A percentile compares a stretch with the other conserved stretches of the same genome.
phyloP scores from a whole-genome alignment of 495 filamentous ascomycete species.

The Penicillium riverlandense region DNA sequence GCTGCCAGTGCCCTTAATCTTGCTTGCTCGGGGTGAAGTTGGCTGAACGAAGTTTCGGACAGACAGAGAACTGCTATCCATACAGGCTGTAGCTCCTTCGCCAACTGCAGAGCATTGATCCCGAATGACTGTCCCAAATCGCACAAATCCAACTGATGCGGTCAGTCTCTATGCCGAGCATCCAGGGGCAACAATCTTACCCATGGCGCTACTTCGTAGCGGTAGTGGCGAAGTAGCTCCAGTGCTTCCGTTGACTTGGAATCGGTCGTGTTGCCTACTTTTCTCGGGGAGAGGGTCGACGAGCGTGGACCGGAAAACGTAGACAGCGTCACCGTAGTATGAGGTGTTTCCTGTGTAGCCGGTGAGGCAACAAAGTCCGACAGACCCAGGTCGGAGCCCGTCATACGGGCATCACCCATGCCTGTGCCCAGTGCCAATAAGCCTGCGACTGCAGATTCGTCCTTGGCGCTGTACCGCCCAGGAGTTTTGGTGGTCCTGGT shows the following conservation, averaged over 20 bases:
- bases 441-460: conserved; percentile 26
- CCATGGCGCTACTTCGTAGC: conserved; percentile 30
- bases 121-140: conserved; percentile 27
- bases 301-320: too few species aligned
- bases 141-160: conserved; percentile 23
- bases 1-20: too few species aligned
- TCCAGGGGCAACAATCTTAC: conserved; percentile 8
- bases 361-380: conserved; percentile 9
- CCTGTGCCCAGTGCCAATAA: conserved; percentile 25
- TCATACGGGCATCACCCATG: neutral
- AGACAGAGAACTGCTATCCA: conserved; percentile 17
- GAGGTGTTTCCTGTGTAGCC: neutral
- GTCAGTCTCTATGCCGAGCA: neutral
- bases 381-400: conserved; percentile 1
- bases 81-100: conserved; percentile 12
- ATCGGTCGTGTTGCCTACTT: neutral
- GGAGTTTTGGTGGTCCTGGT: neutral
- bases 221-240: conserved; percentile 26
- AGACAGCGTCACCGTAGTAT: neutral
- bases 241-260: conserved; percentile 11
- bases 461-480: conserved; percentile 15
- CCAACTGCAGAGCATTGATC: conserved; percentile 21
- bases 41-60: conserved; percentile 16
- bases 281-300: neutral
- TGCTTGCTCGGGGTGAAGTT: neutral